Percentiles rank a stretch among this genome's conserved stretches.
These are phyloP conservation scores for Chrysosporium queenslandicum DNA, from an alignment of 2,329 filamentous ascomycete species.

Conservation along the genomic window DNA sequence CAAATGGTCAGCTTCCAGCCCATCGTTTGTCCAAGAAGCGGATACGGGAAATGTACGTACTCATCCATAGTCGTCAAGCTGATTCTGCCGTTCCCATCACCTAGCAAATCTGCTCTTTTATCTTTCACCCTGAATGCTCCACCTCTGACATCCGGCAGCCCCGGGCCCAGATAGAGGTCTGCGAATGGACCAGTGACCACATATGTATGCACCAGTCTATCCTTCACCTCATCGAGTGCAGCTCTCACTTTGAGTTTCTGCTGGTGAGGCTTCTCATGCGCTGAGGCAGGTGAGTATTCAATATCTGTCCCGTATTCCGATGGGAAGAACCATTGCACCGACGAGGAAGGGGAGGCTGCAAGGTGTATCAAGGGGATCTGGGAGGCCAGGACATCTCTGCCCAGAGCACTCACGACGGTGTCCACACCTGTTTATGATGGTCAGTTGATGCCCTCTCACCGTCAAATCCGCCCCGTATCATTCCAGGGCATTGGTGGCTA, in stretches of 20 bases:
- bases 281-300: slow-evolving; percentile 50
- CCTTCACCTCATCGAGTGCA: slow-evolving; percentile 43
- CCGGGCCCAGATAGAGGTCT: slow-evolving; percentile 49
- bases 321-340: slow-evolving; percentile 55
- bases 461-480: too few species aligned
- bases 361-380: slow-evolving; percentile 54
- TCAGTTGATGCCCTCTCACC: too few species aligned
- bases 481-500: too few species aligned
- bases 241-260: slow-evolving; percentile 58
- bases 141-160: slow-evolving; percentile 31
- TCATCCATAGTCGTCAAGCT: slow-evolving; percentile 63
- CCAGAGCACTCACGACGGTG: slow-evolving; percentile 56
- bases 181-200: slow-evolving; percentile 61
- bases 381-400: slow-evolving; percentile 50
- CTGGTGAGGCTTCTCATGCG: slow-evolving; percentile 57
- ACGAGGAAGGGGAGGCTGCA: slow-evolving; percentile 43
- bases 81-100: slow-evolving; percentile 51
- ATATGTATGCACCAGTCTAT: slow-evolving; percentile 52
- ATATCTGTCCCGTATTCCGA: slow-evolving; percentile 59
- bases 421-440: slow-evolving; percentile 43
- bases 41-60: slow-evolving; percentile 37
- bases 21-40: neutral
- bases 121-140: slow-evolving; percentile 51
- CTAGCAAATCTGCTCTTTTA: slow-evolving; percentile 52
- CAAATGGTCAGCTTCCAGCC: neutral